These are phyloP conservation scores for Dactylellina haptotyla DNA, from an alignment of 2,329 filamentous ascomycete species.

Conservation along the genomic window DNA sequence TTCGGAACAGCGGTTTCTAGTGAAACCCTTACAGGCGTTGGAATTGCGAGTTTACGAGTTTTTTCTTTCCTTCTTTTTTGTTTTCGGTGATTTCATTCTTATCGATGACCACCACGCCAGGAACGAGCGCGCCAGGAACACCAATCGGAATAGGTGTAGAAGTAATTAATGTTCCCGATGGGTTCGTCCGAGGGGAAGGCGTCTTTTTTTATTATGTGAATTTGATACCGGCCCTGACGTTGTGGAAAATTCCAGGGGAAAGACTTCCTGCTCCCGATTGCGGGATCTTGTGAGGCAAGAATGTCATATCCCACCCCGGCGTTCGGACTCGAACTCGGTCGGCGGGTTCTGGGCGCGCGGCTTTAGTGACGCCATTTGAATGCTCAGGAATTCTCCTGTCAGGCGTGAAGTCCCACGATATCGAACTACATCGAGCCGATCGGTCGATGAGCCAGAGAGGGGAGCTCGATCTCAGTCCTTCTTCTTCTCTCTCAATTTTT, in stretches of 20 bases:
- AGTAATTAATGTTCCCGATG: too few species aligned
- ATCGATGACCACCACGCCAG: too few species aligned
- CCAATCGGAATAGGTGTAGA: slow-evolving; percentile 12
- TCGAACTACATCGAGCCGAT: not conserved
- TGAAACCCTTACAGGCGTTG: not conserved
- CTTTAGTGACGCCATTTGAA: slow-evolving; percentile 3
- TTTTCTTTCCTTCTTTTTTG: not conserved
- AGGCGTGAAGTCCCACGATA: not conserved
- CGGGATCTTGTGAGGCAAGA: not conserved
- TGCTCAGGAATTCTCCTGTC: not conserved
- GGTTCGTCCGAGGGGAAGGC: not conserved
- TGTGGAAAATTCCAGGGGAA: slow-evolving; percentile 21
- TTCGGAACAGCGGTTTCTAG: not conserved
- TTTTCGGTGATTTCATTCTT: slow-evolving; percentile 16
- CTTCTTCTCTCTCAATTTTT: too few species aligned
- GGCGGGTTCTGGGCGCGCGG: not conserved
- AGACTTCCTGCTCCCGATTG: not conserved
- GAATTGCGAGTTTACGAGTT: not conserved
- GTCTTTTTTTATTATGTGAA: not conserved
- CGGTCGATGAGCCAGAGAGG: not conserved
- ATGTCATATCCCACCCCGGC: too few species aligned
- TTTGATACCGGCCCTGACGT: not conserved
- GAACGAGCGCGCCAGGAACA: not conserved
- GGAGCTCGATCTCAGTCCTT: not conserved
- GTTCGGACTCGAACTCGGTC: not conserved